phyloP scores from a whole-genome alignment of 1,139 yeast species.

The Yamadazyma triangularis region DNA sequence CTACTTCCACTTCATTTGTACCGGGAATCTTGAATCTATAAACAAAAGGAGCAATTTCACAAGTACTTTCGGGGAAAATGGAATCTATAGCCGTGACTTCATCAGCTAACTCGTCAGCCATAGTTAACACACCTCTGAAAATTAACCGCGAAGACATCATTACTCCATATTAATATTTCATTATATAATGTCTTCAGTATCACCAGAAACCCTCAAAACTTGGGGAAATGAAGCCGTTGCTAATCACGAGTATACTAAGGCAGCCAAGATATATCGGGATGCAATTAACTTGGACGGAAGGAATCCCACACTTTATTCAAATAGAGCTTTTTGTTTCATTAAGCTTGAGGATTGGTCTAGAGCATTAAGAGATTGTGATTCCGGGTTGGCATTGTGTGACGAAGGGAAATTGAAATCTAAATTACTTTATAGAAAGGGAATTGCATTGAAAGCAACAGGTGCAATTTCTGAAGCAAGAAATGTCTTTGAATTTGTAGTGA shows the following conservation, averaged over 20 bases:
- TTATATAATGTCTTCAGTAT: too few species aligned
- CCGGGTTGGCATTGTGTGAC: conserved; percentile 39
- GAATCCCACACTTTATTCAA: conserved; percentile 68
- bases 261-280: conserved; percentile 58
- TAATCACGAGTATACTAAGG: conserved; percentile 47
- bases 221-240: conserved; percentile 71
- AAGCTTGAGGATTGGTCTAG: conserved; percentile 50
- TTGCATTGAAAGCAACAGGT: conserved; percentile 30
- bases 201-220: too few species aligned
- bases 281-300: conserved; percentile 56
- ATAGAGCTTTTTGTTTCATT: conserved; percentile 71
- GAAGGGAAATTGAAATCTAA: conserved; percentile 38
- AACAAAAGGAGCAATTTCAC: conserved; percentile 28
- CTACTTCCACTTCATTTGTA: conserved; percentile 52
- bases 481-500: conserved; percentile 39
- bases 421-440: conserved; percentile 53
- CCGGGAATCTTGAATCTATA: conserved; percentile 61
- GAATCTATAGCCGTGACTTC: conserved; percentile 85
- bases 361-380: conserved; percentile 58
- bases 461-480: conserved; percentile 30
- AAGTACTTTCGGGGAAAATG: conserved; percentile 68
- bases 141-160: too few species aligned
- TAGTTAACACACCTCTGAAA: too few species aligned
- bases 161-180: too few species aligned
- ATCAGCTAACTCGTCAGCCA: conserved; percentile 67